Evolutionary conservation across 2,329 filamentous ascomycete species (phyloP), one percentile per base, ranked within the genome.

Genomic region (Verticillium nonalfalfae): DNA sequence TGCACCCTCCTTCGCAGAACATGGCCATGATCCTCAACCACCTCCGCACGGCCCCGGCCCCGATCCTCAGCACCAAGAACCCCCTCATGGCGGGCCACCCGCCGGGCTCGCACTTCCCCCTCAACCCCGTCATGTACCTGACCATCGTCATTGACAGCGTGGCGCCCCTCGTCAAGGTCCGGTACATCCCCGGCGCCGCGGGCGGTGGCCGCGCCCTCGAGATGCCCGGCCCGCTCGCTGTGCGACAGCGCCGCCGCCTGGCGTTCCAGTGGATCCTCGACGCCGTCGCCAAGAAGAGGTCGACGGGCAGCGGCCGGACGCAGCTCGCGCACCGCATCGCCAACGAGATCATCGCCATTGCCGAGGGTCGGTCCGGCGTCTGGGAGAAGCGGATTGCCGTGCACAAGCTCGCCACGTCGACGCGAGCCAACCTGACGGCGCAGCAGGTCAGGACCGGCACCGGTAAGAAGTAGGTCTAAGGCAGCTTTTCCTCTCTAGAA

Each of bases 221-320:
- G 61, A 83, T 97, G 39, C 95, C 95, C 0, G 81, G 88, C 26
- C 94, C 95, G 1, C 80, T 98, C 21, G 79, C 81, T 1, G 77
- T 89, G 65, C 84, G 92, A 63, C 90, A 96, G 74, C 84, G 94
- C 65, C 83, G 94, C 67, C 83, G 93, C 60, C 81, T 82, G 58
- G 93, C 94, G 1, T 89, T 97, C 66, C 79, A 85, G 74, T 99
- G 95, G 95, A 96, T 99, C 68, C 76, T 98, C 62, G 88, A 92
- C 65, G 84, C 87, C n/a, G 91, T 92, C 45, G 85, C 85, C 65
- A 95, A 93, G 81, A 88, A 90, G 77, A 85, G 84, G 65, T 90
- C 88, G 66, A 82, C 82, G 67, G 90, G 89, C 21, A 90, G 86
- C 69, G 90, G 90, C 7, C 84, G 85, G 62, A 83, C 83, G 65